Percentiles rank a stretch among this genome's conserved stretches.
phyloP scores from a whole-genome alignment of 352 stramenopile genomes.

The Phytophthora fragariae region DNA sequence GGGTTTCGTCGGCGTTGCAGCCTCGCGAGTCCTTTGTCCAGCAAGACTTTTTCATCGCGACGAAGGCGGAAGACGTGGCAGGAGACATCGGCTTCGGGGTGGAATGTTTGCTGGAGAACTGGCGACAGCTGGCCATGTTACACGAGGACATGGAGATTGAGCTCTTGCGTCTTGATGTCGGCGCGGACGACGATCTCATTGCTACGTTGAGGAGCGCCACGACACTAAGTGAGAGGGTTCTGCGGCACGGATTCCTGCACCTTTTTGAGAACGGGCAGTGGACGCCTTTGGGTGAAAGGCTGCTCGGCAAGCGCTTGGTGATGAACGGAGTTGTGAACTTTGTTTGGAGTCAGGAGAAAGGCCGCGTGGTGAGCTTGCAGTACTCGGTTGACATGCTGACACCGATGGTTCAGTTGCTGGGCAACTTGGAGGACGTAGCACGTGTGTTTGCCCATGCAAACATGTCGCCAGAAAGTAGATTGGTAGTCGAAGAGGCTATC shows the following conservation, averaged over 20 bases:
- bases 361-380: slow-evolving; percentile 3
- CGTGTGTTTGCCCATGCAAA: slow-evolving; percentile 3
- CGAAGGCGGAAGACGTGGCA: slow-evolving; percentile 17
- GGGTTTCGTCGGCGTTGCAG: neutral
- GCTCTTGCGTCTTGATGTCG: slow-evolving; percentile 16
- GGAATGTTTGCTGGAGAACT: slow-evolving; percentile 10
- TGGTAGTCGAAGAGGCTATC: neutral
- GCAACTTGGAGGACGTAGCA: slow-evolving; percentile 7
- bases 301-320: neutral
- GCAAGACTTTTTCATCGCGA: slow-evolving; percentile 19
- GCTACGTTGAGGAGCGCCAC: slow-evolving; percentile 10
- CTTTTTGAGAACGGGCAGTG: slow-evolving; percentile 8
- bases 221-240: slow-evolving; percentile 15
- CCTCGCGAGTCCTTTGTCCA: slow-evolving; percentile 12
- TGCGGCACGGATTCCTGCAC: slow-evolving; percentile 3
- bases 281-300: neutral
- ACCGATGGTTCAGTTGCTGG: neutral
- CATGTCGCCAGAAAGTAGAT: neutral
- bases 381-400: slow-evolving; percentile 8
- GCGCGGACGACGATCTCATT: neutral
- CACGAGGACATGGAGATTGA: slow-evolving; percentile 19
- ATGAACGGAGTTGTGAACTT: slow-evolving; percentile 4
- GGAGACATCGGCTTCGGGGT: slow-evolving; percentile 11
- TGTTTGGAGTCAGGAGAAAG: neutral
- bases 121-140: slow-evolving; percentile 11